Conservation (phyloP, 1,284 basidiomycete species). For the Irpex sp. region DNA sequence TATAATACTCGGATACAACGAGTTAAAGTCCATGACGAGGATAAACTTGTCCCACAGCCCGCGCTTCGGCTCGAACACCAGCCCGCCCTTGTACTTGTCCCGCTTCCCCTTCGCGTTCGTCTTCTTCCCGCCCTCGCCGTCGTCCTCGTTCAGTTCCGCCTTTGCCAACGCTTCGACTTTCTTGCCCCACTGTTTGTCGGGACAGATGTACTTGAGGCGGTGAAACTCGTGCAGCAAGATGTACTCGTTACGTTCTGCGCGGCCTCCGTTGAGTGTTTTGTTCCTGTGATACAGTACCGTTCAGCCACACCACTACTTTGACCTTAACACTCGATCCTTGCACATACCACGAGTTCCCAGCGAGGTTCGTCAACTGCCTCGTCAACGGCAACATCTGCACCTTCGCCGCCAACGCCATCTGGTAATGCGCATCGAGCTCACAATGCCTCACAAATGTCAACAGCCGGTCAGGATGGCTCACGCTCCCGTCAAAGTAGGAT, state of each 20-base stretch:
- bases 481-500: constrained; percentile 84
- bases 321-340: neutral
- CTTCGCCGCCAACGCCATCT: constrained; percentile 92
- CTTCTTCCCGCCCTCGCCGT: constrained; percentile 38
- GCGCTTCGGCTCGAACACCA: constrained; percentile 96
- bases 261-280: constrained; percentile 91
- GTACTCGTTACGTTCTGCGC: constrained; percentile 98
- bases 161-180: constrained; percentile 57
- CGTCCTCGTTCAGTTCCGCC: constrained; percentile 55
- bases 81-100: constrained; percentile 98
- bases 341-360: constrained; percentile 92
- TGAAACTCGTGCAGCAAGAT: constrained; percentile 99
- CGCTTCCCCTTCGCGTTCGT: constrained; percentile 65
- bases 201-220: constrained; percentile 92
- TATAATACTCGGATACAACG: constrained; percentile 98
- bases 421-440: constrained; percentile 92
- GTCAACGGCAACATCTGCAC: constrained; percentile 91
- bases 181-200: constrained; percentile 90
- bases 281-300: constrained; percentile 55
- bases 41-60: constrained; percentile 97
- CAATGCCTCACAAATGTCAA: constrained; percentile 90
- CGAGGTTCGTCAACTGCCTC: constrained; percentile 93
- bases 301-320: neutral
- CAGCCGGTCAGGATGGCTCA: constrained; percentile 76
- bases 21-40: constrained; percentile 99